phyloP scores from a whole-genome alignment of 2,329 filamentous ascomycete genomes.

The Ophiobolus disseminans region DNA sequence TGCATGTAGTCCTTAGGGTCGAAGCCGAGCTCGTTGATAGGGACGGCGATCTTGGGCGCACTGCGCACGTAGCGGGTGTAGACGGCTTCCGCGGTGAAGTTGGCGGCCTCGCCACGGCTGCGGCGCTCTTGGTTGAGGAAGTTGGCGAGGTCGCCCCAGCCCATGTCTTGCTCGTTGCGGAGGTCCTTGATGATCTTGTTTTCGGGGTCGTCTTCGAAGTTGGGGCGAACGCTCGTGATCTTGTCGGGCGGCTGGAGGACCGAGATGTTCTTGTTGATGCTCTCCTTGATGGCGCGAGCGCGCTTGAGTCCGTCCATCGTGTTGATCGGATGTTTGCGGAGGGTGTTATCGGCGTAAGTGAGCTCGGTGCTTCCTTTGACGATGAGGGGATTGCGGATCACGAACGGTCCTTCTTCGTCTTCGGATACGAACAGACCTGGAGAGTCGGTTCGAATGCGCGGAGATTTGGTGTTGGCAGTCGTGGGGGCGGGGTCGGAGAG shows the following conservation, averaged over 20 bases:
- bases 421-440: conserved; percentile 17
- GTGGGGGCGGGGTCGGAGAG: background rate
- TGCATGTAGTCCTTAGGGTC: conserved; percentile 44
- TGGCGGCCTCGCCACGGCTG: conserved; percentile 17
- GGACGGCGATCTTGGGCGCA: conserved; percentile 28
- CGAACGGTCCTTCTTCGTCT: conserved; percentile 4
- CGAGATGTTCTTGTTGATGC: conserved; percentile 17
- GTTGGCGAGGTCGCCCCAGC: conserved; percentile 39
- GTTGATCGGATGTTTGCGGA: background rate
- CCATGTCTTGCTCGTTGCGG: conserved; percentile 30
- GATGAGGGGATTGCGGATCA: too few species aligned
- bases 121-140: conserved; percentile 34
- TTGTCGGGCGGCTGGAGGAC: conserved; percentile 14
- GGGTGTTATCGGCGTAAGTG: background rate
- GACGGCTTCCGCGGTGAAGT: conserved; percentile 39
- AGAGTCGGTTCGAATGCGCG: background rate
- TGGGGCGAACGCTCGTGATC: background rate
- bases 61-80: conserved; percentile 49
- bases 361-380: background rate
- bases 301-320: conserved; percentile 23
- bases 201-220: conserved; percentile 35
- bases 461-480: background rate
- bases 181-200: conserved; percentile 43
- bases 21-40: conserved; percentile 36
- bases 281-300: conserved; percentile 26